Evolutionary conservation across 2,329 filamentous ascomycete genomes (phyloP).

Genomic region (Fusarium keratoplasticum): DNA sequence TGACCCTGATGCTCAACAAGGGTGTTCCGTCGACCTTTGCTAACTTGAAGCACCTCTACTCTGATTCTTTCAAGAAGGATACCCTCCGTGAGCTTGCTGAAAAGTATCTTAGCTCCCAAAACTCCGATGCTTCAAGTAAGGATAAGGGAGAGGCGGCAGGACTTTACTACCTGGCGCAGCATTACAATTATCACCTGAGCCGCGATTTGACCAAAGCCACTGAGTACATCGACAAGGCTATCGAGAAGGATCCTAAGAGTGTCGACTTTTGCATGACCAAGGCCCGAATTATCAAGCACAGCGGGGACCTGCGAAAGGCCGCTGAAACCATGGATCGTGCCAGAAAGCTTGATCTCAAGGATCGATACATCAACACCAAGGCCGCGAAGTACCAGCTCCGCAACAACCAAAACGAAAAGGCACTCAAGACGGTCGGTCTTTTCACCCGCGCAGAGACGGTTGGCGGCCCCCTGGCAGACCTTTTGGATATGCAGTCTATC

Average conservation of each 20-base stretch:
- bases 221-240: constrained; percentile 84
- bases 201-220: constrained; percentile 85
- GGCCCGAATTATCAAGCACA: constrained; percentile 93
- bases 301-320: constrained; percentile 82
- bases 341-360: constrained; percentile 85
- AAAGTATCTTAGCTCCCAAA: constrained; percentile 75
- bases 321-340: constrained; percentile 90
- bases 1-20: constrained; percentile 87
- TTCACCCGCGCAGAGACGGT: constrained; percentile 93
- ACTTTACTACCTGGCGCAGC: constrained; percentile 93
- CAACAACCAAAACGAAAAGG: constrained; percentile 89
- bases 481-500: constrained; percentile 98
- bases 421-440: constrained; percentile 87
- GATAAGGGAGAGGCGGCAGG: constrained; percentile 80
- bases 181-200: constrained; percentile 93
- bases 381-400: constrained; percentile 96
- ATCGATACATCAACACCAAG: constrained; percentile 98
- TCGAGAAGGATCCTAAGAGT: constrained; percentile 81
- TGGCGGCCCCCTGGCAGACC: constrained; percentile 88
- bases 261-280: constrained; percentile 97
- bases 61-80: constrained; percentile 80
- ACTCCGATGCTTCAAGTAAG: constrained; percentile 60
- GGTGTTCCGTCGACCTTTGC: constrained; percentile 96
- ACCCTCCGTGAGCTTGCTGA: constrained; percentile 80
- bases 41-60: constrained; percentile 94